Conservation (phyloP, 441 rosid genomes). For the Adansonia grandidieri region DNA sequence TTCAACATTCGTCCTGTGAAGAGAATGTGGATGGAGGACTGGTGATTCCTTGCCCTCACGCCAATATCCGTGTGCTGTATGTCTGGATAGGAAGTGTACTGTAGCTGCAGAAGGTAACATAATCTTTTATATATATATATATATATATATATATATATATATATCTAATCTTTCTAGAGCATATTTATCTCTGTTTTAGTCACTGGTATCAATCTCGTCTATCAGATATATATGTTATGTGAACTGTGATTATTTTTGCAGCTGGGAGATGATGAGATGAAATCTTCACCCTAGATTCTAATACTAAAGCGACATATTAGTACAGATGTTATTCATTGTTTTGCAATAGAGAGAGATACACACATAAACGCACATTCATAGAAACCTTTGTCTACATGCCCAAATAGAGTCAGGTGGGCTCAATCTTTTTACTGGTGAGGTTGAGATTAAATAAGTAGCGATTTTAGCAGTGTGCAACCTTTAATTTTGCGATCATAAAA, state of each 20-base stretch:
- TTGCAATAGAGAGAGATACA: neutral
- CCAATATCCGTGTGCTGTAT: slow-evolving; percentile 83
- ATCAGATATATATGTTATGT: neutral
- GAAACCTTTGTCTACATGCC: neutral
- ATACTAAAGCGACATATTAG: neutral
- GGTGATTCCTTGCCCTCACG: slow-evolving; percentile 50
- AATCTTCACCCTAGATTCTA: neutral
- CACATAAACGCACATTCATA: neutral
- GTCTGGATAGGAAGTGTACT: slow-evolving; percentile 80
- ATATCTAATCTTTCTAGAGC: neutral
- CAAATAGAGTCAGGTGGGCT: neutral
- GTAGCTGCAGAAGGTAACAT: slow-evolving; percentile 81
- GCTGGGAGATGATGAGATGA: neutral
- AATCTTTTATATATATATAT: neutral
- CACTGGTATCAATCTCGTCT: slow-evolving; percentile 7
- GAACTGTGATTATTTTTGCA: neutral
- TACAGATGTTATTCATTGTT: neutral
- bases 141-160: neutral
- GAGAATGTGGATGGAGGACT: slow-evolving; percentile 94
- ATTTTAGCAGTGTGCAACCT: neutral
- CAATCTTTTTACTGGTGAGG: neutral
- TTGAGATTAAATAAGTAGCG: neutral
- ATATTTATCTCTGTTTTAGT: slow-evolving; percentile 8
- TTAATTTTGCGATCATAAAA: neutral
- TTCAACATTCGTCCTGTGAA: slow-evolving; percentile 37